Evolutionary conservation across 108 stramenopile genomes (phyloP), one percentile per base, ranked within the genome.

Genomic region (Skeletonema costatum): DNA sequence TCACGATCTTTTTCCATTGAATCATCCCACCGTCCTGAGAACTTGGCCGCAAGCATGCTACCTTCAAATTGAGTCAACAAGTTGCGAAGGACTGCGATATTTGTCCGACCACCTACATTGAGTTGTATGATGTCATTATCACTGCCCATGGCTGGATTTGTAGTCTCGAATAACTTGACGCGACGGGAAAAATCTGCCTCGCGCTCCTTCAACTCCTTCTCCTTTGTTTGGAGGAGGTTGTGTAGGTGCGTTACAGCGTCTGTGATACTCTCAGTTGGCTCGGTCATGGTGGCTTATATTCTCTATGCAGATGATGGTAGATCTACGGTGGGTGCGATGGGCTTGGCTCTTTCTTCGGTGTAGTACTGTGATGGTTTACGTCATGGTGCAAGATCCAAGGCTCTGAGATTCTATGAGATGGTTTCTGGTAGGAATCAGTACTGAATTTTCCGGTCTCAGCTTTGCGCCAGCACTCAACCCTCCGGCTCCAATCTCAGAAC

Each of bases 21-120:
- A 53, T 74, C 73, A 33, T 74, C 73, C 64, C 73, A 74, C 42
- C 73, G 10, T 12, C 73, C 73, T 2, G 65, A 67, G 32, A 74
- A 74, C 9, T 66, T 65, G 29, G 42, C 46, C 11, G 65, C 73
- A 3, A 74, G 73, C 73, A 74, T 66, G 2, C 19, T 25, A 65
- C 11, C 73, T n/a, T 74, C 73, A 33, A 66, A 46, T 19, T 44
- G 31, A 21, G 65, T 66, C 29, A 74, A n/a, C 5, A 29, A 32
- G 3, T 6, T n/a, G 2, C 73, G 73, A 9, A 74, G 44, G 0
- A 74, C 73, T 10, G 73, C 48, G 9, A 66, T 65, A 13, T 65
- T 74, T 0, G 73, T 74, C 2, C 21, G 11, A 0, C 73, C 73
- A 67, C 73, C 73, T 7, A 74, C 73, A 38, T 74, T 74, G 9